A percentile compares a stretch with the other conserved stretches of the same genome.
phyloP scores from a whole-genome alignment of 495 filamentous ascomycete species.

The Xylaria palmicola region DNA sequence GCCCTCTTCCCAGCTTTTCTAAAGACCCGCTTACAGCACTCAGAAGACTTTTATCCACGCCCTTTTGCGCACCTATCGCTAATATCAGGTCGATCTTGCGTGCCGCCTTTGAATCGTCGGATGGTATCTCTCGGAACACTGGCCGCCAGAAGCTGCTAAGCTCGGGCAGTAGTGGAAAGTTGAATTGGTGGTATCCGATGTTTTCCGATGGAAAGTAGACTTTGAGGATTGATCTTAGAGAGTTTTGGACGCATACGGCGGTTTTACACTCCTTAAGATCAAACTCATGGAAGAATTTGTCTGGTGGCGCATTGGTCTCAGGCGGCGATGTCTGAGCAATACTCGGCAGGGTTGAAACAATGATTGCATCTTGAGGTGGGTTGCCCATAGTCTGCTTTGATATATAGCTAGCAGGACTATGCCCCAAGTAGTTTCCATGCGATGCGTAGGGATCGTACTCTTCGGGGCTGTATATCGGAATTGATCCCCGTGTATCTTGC shows the following conservation, averaged over 20 bases:
- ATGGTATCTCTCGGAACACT: conserved; percentile 33
- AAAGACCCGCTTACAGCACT: conserved; percentile 34
- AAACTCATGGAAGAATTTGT: conserved; percentile 37
- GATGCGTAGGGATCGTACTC: conserved; percentile 36
- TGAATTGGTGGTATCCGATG: conserved; percentile 35
- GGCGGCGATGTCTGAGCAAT: conserved; percentile 24
- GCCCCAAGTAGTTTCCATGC: conserved; percentile 14
- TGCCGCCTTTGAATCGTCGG: conserved; percentile 18
- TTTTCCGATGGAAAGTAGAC: conserved; percentile 37
- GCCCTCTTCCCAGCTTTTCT: conserved; percentile 42
- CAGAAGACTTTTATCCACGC: conserved; percentile 37
- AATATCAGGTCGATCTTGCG: conserved; percentile 44
- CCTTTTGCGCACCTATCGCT: conserved; percentile 42
- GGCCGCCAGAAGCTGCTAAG: conserved; percentile 42
- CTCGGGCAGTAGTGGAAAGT: conserved; percentile 36
- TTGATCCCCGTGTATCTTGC: conserved; percentile 13
- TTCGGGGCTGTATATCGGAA: conserved; percentile 14
- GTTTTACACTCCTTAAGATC: conserved; percentile 32
- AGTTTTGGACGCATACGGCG: conserved; percentile 43
- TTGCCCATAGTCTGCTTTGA: conserved; percentile 7
- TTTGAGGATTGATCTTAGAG: conserved; percentile 38
- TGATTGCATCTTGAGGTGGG: conserved; percentile 7
- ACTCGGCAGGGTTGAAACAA: conserved; percentile 24
- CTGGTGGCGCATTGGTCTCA: neutral
- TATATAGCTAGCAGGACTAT: neutral